These are phyloP conservation scores for Chenopodium suecicum DNA, from an alignment of 148 eudicot species.

Conservation along the genomic window DNA sequence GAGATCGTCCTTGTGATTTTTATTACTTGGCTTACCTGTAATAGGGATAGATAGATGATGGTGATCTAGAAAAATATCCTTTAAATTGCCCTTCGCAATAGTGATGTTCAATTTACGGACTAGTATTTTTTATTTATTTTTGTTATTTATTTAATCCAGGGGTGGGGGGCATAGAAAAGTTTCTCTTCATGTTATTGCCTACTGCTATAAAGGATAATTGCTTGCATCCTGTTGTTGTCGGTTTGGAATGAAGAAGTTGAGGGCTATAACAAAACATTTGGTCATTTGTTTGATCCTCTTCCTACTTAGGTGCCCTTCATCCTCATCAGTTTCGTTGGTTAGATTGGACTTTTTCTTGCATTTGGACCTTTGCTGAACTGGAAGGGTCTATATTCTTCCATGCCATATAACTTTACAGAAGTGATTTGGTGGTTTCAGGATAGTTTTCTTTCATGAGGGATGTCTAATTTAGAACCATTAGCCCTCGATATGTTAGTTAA, in stretches of 20 bases:
- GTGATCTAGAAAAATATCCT: neutral
- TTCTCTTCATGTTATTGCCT: neutral
- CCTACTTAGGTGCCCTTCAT: neutral
- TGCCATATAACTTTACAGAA: neutral
- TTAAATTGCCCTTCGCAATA: neutral
- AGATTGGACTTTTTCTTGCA: neutral
- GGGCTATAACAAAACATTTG: neutral
- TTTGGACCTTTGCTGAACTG: neutral
- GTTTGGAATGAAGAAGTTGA: neutral
- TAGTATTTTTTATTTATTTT: neutral
- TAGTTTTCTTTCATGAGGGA: neutral
- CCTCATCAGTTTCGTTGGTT: neutral
- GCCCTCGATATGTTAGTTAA: neutral
- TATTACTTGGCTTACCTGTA: neutral
- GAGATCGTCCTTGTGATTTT: neutral
- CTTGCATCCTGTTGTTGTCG: neutral
- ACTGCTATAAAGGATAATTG: neutral
- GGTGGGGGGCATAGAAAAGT: neutral
- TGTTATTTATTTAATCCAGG: neutral
- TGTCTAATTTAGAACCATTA: constrained; percentile 4
- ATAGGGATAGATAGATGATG: neutral
- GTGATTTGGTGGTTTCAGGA: constrained; percentile 4
- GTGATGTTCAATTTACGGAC: neutral
- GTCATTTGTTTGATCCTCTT: neutral
- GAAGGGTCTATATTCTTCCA: neutral